Conservation (phyloP, 805 yeast species). For the Metschnikowia chrysomelidarum region DNA sequence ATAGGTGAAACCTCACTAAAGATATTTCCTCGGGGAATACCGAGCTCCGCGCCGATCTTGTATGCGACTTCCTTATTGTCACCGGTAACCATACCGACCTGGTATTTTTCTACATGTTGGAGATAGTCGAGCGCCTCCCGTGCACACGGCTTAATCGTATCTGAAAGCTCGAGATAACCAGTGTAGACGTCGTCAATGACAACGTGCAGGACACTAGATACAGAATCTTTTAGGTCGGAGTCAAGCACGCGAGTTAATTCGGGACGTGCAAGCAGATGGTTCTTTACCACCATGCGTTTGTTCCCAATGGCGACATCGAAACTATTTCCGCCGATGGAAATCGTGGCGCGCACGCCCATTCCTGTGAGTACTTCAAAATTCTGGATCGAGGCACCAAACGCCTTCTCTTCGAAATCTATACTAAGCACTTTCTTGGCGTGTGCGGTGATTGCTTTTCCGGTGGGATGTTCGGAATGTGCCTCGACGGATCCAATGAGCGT, state of each 20-base stretch:
- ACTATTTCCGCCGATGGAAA: conserved; percentile 17
- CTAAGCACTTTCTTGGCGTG: conserved; percentile 29
- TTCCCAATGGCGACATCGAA: conserved; percentile 48
- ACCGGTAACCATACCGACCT: conserved; percentile 88
- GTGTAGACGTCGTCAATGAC: conserved; percentile 53
- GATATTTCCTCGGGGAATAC: conserved; percentile 61
- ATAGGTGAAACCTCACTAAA: conserved; percentile 79
- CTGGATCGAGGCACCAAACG: conserved; percentile 28
- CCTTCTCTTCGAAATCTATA: conserved; percentile 30
- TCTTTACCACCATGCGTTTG: conserved; percentile 34
- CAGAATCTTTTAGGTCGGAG: conserved; percentile 20
- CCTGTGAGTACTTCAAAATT: conserved; percentile 43
- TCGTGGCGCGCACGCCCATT: conserved; percentile 41
- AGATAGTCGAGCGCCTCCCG: conserved; percentile 56
- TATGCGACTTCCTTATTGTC: conserved; percentile 66
- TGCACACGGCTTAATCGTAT: conserved; percentile 67
- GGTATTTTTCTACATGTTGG: conserved; percentile 45
- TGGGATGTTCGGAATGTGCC: conserved; percentile 79
- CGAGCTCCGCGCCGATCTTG: conserved; percentile 62
- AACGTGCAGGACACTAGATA: conserved; percentile 53
- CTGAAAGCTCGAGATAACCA: conserved; percentile 69
- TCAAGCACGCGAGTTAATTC: conserved; percentile 13
- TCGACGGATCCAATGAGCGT: conserved; percentile 59
- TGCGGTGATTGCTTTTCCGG: conserved; percentile 66
- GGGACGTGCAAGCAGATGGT: conserved; percentile 15